Conservation (phyloP, 148 eudicot species). For the Agrostemma githago region DNA sequence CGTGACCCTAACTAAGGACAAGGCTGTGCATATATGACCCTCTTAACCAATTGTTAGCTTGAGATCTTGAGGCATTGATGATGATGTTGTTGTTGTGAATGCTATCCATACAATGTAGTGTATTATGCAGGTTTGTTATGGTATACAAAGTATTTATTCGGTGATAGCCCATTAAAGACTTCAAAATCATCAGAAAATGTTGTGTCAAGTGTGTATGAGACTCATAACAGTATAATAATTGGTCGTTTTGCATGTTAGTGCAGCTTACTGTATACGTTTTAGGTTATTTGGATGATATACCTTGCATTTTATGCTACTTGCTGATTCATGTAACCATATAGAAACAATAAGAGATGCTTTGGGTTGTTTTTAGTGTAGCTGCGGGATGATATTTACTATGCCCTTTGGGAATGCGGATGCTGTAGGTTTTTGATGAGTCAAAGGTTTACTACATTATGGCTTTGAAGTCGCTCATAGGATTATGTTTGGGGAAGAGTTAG, state of each 20-base stretch:
- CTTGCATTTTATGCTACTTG: background rate
- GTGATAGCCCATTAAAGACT: background rate
- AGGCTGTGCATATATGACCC: too few species aligned
- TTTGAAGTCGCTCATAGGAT: too few species aligned
- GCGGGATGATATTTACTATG: background rate
- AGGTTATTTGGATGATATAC: background rate
- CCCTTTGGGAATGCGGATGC: background rate
- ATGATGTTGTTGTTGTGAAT: background rate
- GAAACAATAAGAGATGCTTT: background rate
- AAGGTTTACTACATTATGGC: background rate
- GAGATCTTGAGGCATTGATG: background rate
- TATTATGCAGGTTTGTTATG: background rate
- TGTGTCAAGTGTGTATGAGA: background rate
- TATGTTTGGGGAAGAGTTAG: too few species aligned
- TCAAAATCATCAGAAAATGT: background rate
- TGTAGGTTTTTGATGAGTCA: background rate
- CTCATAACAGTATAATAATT: background rate
- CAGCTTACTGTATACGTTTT: background rate
- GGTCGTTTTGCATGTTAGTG: background rate
- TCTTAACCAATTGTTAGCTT: background rate
- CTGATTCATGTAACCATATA: background rate
- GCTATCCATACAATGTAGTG: background rate
- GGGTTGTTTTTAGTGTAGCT: background rate
- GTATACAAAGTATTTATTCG: background rate
- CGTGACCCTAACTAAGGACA: too few species aligned